These are phyloP conservation scores for Zalaria sp. DNA, from an alignment of 2,329 filamentous ascomycete species.

Conservation along the genomic window DNA sequence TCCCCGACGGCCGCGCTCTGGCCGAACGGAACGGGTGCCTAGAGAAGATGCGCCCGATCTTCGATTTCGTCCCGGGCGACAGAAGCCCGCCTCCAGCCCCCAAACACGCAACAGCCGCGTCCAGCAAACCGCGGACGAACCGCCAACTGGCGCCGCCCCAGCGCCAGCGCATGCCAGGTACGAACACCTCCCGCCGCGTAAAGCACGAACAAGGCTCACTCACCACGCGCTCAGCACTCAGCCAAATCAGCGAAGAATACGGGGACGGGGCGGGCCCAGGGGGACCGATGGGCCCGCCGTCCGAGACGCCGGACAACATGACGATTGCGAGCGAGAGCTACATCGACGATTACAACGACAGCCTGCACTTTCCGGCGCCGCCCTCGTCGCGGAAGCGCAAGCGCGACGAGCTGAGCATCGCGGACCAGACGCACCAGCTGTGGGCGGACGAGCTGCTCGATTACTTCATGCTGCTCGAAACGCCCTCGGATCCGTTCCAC, in stretches of 20 bases:
- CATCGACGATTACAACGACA: conserved; percentile 62
- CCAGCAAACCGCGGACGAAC: conserved; percentile 66
- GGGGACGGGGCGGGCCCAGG: no score
- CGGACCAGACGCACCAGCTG: conserved; percentile 72
- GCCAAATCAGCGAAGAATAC: conserved; percentile 41
- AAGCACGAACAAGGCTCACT: conserved; percentile 4
- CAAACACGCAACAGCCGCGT: conserved; percentile 59
- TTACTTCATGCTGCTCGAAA: conserved; percentile 71
- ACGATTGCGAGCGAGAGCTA: conserved; percentile 75
- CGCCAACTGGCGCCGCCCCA: conserved; percentile 41
- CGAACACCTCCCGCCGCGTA: conserved; percentile 8
- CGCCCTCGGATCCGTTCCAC: conserved; percentile 45
- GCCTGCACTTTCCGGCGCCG: conserved; percentile 43
- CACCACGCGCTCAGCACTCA: conserved; percentile 25
- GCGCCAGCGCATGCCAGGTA: neutral
- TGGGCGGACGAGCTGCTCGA: conserved; percentile 91
- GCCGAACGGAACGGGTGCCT: conserved; percentile 79
- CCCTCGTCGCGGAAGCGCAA: conserved; percentile 53
- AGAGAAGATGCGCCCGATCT: conserved; percentile 71
- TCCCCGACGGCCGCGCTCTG: conserved; percentile 64
- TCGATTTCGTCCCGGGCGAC: conserved; percentile 75
- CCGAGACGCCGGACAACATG: conserved; percentile 70
- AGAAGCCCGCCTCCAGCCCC: conserved; percentile 86
- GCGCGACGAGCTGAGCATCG: conserved; percentile 43
- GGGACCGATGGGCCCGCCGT: conserved; percentile 53